phyloP scores from a whole-genome alignment of 2,329 filamentous ascomycete species.

The Calycina herbarum region DNA sequence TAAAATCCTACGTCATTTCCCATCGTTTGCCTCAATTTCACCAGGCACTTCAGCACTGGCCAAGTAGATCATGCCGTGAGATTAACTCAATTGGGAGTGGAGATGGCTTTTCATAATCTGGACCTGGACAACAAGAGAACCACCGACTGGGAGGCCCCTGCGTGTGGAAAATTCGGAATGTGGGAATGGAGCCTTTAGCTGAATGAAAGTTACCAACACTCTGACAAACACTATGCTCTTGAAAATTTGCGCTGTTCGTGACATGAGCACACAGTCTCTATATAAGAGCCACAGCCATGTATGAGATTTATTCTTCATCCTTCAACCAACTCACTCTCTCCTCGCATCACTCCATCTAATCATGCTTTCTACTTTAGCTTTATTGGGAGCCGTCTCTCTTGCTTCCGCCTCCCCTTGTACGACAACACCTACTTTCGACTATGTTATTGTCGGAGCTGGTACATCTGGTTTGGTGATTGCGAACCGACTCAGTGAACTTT shows the following conservation, averaged over 20 bases:
- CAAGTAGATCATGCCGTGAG: background rate
- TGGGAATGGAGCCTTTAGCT: background rate
- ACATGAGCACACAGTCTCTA: background rate
- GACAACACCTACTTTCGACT: conserved; percentile 43
- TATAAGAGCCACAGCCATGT: background rate
- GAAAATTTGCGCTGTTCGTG: background rate
- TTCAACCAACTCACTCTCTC: background rate
- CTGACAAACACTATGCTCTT: background rate
- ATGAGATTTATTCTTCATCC: background rate
- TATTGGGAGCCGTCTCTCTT: background rate
- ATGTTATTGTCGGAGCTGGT: conserved; percentile 62
- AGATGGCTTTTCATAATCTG: background rate
- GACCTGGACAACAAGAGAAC: background rate
- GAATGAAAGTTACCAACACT: background rate
- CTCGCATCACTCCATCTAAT: background rate
- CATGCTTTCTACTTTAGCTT: background rate
- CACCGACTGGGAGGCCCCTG: background rate
- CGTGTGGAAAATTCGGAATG: background rate
- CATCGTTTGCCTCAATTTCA: background rate
- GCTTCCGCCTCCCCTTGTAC: background rate
- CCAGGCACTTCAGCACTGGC: background rate
- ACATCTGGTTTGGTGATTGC: conserved; percentile 57
- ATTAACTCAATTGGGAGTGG: background rate
- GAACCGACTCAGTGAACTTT: conserved; percentile 48
- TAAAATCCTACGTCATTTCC: background rate